Evolutionary conservation across 2,329 filamentous ascomycete genomes (phyloP), one percentile per base, ranked within the genome.

Genomic region (Alternaria alternata): DNA sequence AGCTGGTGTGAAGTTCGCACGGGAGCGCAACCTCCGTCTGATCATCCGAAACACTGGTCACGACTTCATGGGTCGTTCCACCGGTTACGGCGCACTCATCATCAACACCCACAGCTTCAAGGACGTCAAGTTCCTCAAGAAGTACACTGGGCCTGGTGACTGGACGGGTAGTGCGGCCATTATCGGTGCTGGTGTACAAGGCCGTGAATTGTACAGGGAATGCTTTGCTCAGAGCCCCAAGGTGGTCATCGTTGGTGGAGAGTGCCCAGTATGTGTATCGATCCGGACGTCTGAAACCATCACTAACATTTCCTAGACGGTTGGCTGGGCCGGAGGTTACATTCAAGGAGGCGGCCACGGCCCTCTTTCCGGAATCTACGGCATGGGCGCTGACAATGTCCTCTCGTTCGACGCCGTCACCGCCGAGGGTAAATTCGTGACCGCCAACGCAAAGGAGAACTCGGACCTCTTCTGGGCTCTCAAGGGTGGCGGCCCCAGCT

Each of bases 301-400:
- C 14, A 54, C 67, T 63, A 57, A 63, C 26, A 3, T 30, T 14
- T 12, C 5, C 12, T 22, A 75, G 71, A 77, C 76, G 53, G 78
- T 81, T 22, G 77, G 76, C 24, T 76, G 78, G 61, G 78, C 68
- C 9, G 81, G 80, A n/a, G 80, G 80, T 1, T 82, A 80, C 58
- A 74, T 78, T 24, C 78, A 80, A 56, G 79, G 79, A 39, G 81
- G 79, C 49, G 81, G 81, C 7, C 79, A 82, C 56, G 80, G 80
- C 2, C 78, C 80, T 0, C 57, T 82, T 26, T 67, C 74, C 5
- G 66, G 67, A 14, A 73, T 75, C 11, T 77, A 79, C 30, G 79
- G 78, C 1, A 74, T 80, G 69, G 76, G 73, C 32, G 71, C 75
- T n/a, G 78, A 80, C 58, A 75, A 75, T 26, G 71, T 78, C 9